These are phyloP conservation scores for Petunia hybrid DNA, from an alignment of 305 asterid species.

Conservation along the genomic window DNA sequence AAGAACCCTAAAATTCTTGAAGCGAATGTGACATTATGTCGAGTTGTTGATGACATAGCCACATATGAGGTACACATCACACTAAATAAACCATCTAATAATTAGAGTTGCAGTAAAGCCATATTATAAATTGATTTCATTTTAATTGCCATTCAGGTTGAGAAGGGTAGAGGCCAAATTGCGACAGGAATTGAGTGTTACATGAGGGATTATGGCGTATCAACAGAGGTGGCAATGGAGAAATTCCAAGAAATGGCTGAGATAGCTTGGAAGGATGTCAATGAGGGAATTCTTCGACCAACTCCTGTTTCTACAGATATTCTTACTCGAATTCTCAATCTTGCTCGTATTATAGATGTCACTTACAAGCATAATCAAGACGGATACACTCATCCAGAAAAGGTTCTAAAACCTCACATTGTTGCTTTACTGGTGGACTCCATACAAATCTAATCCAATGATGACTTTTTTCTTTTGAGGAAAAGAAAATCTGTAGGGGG, in stretches of 20 bases:
- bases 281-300: conserved; percentile 33
- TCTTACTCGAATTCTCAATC: not conserved
- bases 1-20: conserved; percentile 32
- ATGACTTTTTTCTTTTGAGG: not conserved
- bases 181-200: conserved; percentile 38
- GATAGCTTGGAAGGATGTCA: conserved; percentile 43
- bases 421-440: conserved; percentile 35
- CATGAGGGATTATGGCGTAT: conserved; percentile 35
- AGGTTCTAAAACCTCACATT: conserved; percentile 32
- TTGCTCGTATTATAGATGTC: conserved; percentile 20
- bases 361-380: conserved; percentile 36
- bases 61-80: conserved; percentile 26
- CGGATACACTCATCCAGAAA: conserved; percentile 42
- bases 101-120: not conserved
- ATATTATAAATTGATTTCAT: not conserved
- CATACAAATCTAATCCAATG: not conserved
- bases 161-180: conserved; percentile 40
- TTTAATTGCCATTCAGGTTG: conserved; percentile 5
- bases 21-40: not conserved
- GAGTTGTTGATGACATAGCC: conserved; percentile 35
- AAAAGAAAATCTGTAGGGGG: too few species aligned
- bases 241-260: conserved; percentile 32
- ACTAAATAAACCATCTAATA: not conserved
- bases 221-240: conserved; percentile 32
- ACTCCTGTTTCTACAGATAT: conserved; percentile 10